A percentile compares a stretch with the other conserved stretches of the same genome.
Evolutionary conservation across 495 filamentous ascomycete genomes (phyloP).

Genomic region (Xylaria nigripes): DNA sequence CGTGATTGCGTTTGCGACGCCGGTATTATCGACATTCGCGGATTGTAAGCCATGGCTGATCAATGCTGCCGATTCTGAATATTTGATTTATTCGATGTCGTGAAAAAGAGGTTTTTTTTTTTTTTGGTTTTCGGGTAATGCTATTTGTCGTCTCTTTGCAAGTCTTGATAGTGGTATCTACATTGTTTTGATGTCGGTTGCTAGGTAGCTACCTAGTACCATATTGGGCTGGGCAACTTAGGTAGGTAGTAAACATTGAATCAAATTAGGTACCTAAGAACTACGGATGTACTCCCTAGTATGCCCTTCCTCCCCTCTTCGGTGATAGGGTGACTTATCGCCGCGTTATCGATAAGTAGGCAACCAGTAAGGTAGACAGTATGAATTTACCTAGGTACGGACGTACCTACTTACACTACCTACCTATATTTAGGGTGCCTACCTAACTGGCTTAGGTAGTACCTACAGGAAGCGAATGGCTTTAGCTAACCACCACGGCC

Average conservation of each 20-base stretch:
- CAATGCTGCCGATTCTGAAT: neutral
- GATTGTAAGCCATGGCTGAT: slow-evolving; percentile 58
- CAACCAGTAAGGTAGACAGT: too few species aligned
- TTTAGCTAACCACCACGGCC: too few species aligned
- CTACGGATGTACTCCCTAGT: too few species aligned
- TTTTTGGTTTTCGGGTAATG: neutral
- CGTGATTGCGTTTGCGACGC: slow-evolving; percentile 51
- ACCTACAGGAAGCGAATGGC: too few species aligned
- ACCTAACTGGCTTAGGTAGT: too few species aligned
- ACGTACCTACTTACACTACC: too few species aligned
- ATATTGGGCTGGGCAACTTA: neutral
- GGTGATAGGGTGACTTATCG: slow-evolving; percentile 1
- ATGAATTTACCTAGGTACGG: neutral
- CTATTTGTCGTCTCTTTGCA: neutral
- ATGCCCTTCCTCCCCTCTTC: too few species aligned
- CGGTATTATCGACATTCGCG: slow-evolving; percentile 66
- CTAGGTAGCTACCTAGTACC: neutral
- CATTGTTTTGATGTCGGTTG: slow-evolving; percentile 10
- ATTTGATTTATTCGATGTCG: neutral
- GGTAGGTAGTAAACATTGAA: slow-evolving; percentile 17
- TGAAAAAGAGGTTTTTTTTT: too few species aligned
- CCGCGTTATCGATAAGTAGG: slow-evolving; percentile 4
- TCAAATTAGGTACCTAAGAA: too few species aligned
- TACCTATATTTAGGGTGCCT: too few species aligned
- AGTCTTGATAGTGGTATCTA: neutral